Base-by-base conservation (phyloP, 495 filamentous ascomycete genomes). In the Podospora sp. region DNA sequence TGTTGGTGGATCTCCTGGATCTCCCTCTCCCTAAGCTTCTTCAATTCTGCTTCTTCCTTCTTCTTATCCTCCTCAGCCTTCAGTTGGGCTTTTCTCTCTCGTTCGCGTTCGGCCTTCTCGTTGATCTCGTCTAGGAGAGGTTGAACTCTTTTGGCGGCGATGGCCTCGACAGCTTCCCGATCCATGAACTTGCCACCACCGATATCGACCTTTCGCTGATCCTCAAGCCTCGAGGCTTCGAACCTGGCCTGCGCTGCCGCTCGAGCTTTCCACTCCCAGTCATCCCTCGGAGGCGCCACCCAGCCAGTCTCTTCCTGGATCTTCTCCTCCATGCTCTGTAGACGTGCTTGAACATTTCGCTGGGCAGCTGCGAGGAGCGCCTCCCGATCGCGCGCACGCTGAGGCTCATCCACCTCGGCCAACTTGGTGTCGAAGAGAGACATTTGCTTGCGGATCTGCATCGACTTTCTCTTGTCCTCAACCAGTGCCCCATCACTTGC, bases 41-140 rank as follows among this genome's bases (percentile, higher is more conserved):
- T 73, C 56, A 67, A 72, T 63, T 82, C 81, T 24, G 72, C 77
- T 59, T 85, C 80, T 66, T 77, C 78, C 59, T 78, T 81, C 50
- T 77, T 77, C 36, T 75, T 80, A 60, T 85, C 82, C 72, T 83
- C 77, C n/a, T 85, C 84, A 40, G 71, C 12, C 68, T 76, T 80
- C 21, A 78, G 55, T 59, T 86, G 86, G 6, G 84, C 85, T 56
- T 86, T 83, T 22, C 89, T 82, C 66, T 87, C 81, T 59, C 83
- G 82, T 71, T 91, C 88, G 57, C 80, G 80, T 72, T 94, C 91
- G 0, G 90, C 89, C 35, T 86, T 88, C 21, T 89, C 88, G 58
- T 88, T 87, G 46, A 99, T 96, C 69, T 97, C 92, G 72, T 97
- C 91, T n/a, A 99, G 76, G 0, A 95, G 86, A 20, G 95, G 95